Base-by-base conservation (phyloP, 345 rosid genomes). In the Noccaea bulbosa region DNA sequence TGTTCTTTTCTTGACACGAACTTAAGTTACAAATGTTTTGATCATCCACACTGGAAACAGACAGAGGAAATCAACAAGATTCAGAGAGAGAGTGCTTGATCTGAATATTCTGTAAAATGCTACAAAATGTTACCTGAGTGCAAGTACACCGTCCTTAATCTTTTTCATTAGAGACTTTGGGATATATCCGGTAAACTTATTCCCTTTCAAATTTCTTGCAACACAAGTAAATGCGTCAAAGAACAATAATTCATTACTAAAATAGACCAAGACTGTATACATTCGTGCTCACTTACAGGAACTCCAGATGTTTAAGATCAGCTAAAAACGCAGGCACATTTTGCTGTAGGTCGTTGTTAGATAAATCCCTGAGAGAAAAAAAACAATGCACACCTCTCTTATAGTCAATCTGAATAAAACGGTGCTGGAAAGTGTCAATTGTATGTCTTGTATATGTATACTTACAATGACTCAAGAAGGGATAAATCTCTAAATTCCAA, bases 141-240 rank as follows among this genome's bases (percentile, higher is more conserved):
- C 54, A 43, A 83, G 82, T 14, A 40, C 65, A 8, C 84, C 76
- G 0, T 62, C 61, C 7, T 54, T 60, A 9, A 78, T 22, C 67
- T 78, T 81, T 33, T 83, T 78, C 27, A 69, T 16, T 55, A 87
- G 84, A 12, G 64, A 69, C 53, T 38, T 46, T 39, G 92, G 87
- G 70, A 87, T 56, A 20, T 70, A 30, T 20, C 92, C 92, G 5
- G 83, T 62, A n/a, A 83, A 77, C n/a, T 81, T 72, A 71, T 87
- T 87, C 62, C 84, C 82, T 69, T 65, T 52, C 67, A 85, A 50
- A 57, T 79, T 78, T 73, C 90, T 87, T 9, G 75, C 24, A 44
- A 35, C 11, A 47, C 4, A 20, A 53, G 49, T 37, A 54, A 60
- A 30, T 47, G 0, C 14, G 65, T 65, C 37, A 65, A 34, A 35